These are phyloP conservation scores for Trypanosoma vivax DNA, from an alignment of 208 protist genomes.

Conservation along the genomic window DNA sequence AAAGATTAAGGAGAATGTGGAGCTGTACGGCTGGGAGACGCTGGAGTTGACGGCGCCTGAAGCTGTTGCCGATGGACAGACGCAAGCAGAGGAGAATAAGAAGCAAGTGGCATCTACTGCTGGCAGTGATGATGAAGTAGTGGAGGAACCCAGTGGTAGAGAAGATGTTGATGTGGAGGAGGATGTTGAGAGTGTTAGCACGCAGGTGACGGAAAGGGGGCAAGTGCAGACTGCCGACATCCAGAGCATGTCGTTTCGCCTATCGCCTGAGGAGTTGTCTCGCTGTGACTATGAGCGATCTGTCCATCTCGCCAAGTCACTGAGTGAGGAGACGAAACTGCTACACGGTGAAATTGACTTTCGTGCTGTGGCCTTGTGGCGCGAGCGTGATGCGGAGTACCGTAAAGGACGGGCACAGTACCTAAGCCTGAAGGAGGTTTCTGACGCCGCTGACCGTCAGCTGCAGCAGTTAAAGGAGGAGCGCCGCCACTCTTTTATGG, in stretches of 20 bases:
- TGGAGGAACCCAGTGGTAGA: background rate
- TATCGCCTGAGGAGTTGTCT: slow-evolving; percentile 65
- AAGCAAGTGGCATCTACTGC: slow-evolving; percentile 16
- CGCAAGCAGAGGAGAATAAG: slow-evolving; percentile 2
- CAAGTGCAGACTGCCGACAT: slow-evolving; percentile 24
- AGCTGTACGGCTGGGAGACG: slow-evolving; percentile 84
- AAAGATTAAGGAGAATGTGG: slow-evolving; percentile 78
- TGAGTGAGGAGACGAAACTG: slow-evolving; percentile 81
- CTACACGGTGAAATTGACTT: slow-evolving; percentile 89
- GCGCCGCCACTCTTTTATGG: slow-evolving; percentile 96
- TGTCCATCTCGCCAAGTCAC: slow-evolving; percentile 79
- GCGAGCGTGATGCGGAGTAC: slow-evolving; percentile 85
- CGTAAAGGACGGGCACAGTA: slow-evolving; percentile 55
- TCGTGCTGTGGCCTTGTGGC: slow-evolving; percentile 94
- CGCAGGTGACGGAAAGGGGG: background rate
- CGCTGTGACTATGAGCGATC: slow-evolving; percentile 77
- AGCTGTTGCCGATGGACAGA: slow-evolving; percentile 5
- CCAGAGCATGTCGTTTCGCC: slow-evolving; percentile 45
- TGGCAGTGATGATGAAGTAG: slow-evolving; percentile 13
- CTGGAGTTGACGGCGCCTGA: slow-evolving; percentile 28
- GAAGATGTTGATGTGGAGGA: slow-evolving; percentile 29
- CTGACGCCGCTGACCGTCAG: slow-evolving; percentile 68
- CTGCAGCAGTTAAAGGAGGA: slow-evolving; percentile 68
- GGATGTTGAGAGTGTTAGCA: background rate
- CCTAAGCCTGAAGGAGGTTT: slow-evolving; percentile 33